Evolutionary conservation across 192 early-diverging fungal species (phyloP).

Genomic region (Backusella macrospora): DNA sequence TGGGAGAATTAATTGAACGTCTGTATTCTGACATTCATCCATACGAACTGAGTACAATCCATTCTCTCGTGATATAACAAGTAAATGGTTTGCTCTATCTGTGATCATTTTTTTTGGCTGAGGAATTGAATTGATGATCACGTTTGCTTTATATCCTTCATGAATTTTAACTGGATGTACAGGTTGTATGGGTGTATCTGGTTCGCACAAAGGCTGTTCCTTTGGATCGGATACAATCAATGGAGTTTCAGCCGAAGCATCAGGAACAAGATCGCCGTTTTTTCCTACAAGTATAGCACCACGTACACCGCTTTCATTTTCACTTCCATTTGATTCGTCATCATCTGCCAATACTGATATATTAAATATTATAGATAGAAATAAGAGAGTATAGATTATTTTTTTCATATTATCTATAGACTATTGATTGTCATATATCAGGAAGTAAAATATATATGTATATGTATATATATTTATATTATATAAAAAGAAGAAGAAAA

Average conservation of each 20-base stretch:
- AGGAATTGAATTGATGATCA: slow-evolving; percentile 27
- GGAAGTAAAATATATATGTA: background rate
- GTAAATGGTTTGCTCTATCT: slow-evolving; percentile 30
- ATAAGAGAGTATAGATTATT: background rate
- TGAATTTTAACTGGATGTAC: slow-evolving; percentile 5
- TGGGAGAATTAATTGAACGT: slow-evolving; percentile 16
- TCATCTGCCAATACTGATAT: slow-evolving; percentile 7
- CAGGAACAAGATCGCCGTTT: slow-evolving; percentile 21
- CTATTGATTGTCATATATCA: background rate
- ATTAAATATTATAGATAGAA: background rate
- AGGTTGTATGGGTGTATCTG: slow-evolving; percentile 15
- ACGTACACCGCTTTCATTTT: background rate
- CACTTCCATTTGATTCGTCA: slow-evolving; percentile 1
- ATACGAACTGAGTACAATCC: slow-evolving; percentile 31
- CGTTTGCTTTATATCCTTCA: slow-evolving; percentile 30
- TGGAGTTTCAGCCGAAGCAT: slow-evolving; percentile 25
- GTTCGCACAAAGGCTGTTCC: slow-evolving; percentile 27
- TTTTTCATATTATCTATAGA: background rate
- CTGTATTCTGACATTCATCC: slow-evolving; percentile 32
- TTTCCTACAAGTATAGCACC: slow-evolving; percentile 2
- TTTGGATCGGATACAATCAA: slow-evolving; percentile 21
- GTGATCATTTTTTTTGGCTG: slow-evolving; percentile 25
- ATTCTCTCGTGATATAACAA: slow-evolving; percentile 28
- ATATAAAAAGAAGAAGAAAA: background rate
- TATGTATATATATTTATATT: too few species aligned